Percentiles rank a stretch among this genome's conserved stretches.
Conservation (phyloP, 2,329 filamentous ascomycete genomes). For the Ophiostoma sp. region DNA sequence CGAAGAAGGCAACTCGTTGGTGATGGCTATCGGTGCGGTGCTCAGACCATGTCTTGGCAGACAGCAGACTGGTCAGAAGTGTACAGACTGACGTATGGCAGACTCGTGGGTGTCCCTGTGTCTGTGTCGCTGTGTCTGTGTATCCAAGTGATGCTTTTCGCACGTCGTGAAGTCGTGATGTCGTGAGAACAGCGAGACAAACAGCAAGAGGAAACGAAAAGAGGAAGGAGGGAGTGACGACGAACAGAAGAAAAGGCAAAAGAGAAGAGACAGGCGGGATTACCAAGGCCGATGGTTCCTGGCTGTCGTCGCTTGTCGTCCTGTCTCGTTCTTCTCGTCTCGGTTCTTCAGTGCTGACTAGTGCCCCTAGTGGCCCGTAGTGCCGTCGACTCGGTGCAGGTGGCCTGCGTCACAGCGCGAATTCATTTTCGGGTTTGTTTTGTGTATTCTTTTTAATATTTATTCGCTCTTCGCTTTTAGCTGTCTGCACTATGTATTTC, state of each 20-base stretch:
- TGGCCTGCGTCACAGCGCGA: slow-evolving; percentile 7
- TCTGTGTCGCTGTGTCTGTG: background rate
- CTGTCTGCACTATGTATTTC: background rate
- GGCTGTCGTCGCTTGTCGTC: background rate
- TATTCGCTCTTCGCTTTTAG: slow-evolving; percentile 9
- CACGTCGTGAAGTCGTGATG: background rate
- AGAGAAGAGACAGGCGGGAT: background rate
- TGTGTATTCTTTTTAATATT: background rate
- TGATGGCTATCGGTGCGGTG: background rate
- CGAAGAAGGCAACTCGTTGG: too few relatives aligned
- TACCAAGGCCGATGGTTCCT: slow-evolving; percentile 1
- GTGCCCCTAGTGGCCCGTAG: background rate
- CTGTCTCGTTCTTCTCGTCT: background rate
- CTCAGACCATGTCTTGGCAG: background rate
- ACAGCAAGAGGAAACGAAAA: background rate
- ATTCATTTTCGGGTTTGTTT: background rate
- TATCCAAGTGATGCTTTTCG: background rate
- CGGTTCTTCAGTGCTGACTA: background rate
- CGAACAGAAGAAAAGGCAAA: background rate
- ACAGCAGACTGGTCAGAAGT: background rate
- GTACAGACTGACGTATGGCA: background rate
- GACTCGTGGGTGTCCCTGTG: background rate
- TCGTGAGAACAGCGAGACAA: background rate
- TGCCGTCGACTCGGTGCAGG: background rate
- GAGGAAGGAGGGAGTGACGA: background rate